Conservation (phyloP, 495 filamentous ascomycete genomes). For the Xylaria grammica region DNA sequence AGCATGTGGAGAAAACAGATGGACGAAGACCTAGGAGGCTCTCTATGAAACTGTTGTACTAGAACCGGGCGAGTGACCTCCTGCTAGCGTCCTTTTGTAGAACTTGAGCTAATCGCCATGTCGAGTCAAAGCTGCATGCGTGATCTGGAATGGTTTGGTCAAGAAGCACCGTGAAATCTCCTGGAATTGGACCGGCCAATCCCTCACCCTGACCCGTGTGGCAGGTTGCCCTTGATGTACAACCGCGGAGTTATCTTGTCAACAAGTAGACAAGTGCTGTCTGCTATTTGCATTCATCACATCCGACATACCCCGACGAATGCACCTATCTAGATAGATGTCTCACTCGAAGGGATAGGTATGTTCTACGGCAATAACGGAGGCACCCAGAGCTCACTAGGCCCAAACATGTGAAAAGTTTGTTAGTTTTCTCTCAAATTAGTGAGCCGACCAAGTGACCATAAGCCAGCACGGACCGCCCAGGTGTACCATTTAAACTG, state of each 20-base stretch:
- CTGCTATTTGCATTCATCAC: conserved; percentile 9
- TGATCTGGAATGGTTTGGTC: conserved; percentile 33
- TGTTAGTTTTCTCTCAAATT: conserved; percentile 3
- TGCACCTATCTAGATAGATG: background rate
- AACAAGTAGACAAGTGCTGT: background rate
- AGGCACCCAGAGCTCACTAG: background rate
- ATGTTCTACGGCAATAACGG: conserved; percentile 15
- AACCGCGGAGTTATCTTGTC: background rate
- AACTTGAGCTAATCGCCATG: conserved; percentile 25
- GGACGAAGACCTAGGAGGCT: conserved; percentile 35
- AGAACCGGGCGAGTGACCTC: conserved; percentile 35
- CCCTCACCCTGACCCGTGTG: background rate
- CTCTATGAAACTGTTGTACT: conserved; percentile 36
- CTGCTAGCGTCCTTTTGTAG: conserved; percentile 29
- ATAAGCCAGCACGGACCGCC: conserved; percentile 13
- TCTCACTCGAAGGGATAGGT: background rate
- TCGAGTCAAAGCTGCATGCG: conserved; percentile 11
- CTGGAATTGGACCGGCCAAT: background rate
- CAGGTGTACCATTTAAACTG: conserved; percentile 25
- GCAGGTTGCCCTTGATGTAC: background rate
- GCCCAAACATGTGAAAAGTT: background rate
- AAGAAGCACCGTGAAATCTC: conserved; percentile 18
- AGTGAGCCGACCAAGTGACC: conserved; percentile 3
- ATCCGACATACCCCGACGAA: background rate
- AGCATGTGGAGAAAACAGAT: conserved; percentile 39